Conservation (phyloP, 176 grass and related monocot species). For the Dendrocalamus sinicus region DNA sequence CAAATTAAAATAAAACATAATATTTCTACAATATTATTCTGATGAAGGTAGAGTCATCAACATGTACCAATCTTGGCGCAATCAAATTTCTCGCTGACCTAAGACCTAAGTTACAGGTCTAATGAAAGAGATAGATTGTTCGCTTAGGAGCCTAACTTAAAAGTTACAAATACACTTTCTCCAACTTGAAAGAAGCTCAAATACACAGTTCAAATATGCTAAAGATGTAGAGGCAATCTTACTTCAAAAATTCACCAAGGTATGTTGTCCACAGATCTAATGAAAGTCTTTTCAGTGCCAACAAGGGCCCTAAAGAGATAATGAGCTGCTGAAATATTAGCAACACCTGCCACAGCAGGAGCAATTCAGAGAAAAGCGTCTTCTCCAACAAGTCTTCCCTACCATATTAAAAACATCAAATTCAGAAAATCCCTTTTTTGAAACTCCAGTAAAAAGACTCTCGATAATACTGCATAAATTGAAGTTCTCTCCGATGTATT, state of each 20-base stretch:
- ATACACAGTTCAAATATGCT: conserved; percentile 15
- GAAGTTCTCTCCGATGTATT: background rate
- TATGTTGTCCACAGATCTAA: conserved; percentile 81
- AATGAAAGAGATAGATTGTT: conserved; percentile 22
- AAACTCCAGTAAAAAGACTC: conserved; percentile 28
- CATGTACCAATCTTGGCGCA: background rate
- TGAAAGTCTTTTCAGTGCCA: conserved; percentile 73
- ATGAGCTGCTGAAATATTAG: conserved; percentile 75
- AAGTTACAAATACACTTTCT: conserved; percentile 7
- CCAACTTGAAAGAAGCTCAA: conserved; percentile 21
- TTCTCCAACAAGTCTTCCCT: conserved; percentile 89
- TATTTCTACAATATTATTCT: conserved; percentile 11
- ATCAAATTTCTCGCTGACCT: background rate
- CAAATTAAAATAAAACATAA: conserved; percentile 30
- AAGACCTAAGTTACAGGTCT: conserved; percentile 7
- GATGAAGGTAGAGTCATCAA: background rate
- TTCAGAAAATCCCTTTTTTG: conserved; percentile 32
- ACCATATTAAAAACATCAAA: conserved; percentile 50
- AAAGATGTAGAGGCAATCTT: conserved; percentile 49
- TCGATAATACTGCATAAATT: background rate
- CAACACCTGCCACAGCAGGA: conserved; percentile 77
- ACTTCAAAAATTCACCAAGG: conserved; percentile 88
- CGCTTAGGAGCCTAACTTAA: conserved; percentile 18
- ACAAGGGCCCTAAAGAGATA: conserved; percentile 86
- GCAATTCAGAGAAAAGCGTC: conserved; percentile 95